These are phyloP conservation scores for Ogataea nitratoaversa DNA, from an alignment of 805 yeast species.

Conservation along the genomic window DNA sequence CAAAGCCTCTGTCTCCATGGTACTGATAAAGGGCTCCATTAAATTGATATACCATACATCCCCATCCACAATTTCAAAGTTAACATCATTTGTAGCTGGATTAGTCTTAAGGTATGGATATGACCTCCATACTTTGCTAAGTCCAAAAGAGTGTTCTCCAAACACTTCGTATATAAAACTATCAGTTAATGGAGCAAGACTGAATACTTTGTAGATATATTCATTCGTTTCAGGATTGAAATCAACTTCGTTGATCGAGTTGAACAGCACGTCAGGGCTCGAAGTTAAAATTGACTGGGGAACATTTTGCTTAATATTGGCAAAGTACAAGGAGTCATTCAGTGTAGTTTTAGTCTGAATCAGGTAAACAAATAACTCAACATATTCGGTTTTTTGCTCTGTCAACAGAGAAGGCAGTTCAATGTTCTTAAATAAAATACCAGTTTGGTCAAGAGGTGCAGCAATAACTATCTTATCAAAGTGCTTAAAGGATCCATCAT, in stretches of 20 bases:
- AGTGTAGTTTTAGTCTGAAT: conserved; percentile 19
- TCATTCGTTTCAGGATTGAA: conserved; percentile 24
- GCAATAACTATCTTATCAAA: conserved; percentile 45
- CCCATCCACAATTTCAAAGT: conserved; percentile 14
- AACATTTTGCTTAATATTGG: conserved; percentile 21
- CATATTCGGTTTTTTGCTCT: conserved; percentile 30
- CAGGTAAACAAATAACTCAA: conserved; percentile 36
- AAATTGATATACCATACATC: conserved; percentile 41
- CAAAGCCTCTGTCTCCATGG: conserved; percentile 49
- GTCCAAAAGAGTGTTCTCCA: conserved; percentile 22
- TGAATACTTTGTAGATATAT: conserved; percentile 43
- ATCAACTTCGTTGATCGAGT: conserved; percentile 30
- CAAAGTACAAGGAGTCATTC: conserved; percentile 12
- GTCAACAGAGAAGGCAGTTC: conserved; percentile 6
- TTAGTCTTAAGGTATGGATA: conserved; percentile 38
- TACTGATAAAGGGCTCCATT: conserved; percentile 44
- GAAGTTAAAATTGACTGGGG: conserved; percentile 30
- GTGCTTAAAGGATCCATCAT: background rate
- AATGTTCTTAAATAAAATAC: conserved; percentile 15
- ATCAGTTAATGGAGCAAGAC: conserved; percentile 15
- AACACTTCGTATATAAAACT: conserved; percentile 19
- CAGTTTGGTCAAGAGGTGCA: conserved; percentile 34
- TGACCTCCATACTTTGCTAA: conserved; percentile 38
- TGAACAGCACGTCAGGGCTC: conserved; percentile 25
- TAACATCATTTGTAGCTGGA: conserved; percentile 18